These are phyloP conservation scores for Cyclotella choctawhatcheeana DNA, from an alignment of 108 stramenopile genomes.

Conservation along the genomic window DNA sequence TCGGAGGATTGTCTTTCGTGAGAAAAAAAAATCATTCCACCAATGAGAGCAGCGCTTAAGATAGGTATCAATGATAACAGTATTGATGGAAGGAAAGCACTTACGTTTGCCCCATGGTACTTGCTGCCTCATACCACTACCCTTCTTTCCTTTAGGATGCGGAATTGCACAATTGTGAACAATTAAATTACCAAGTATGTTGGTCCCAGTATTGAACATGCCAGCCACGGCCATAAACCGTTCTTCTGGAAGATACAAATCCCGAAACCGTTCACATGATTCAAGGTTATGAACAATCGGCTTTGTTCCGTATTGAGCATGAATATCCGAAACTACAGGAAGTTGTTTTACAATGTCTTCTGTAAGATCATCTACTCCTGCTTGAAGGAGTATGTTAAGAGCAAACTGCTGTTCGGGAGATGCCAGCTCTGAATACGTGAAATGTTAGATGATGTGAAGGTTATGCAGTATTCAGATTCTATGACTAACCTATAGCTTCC, in stretches of 20 bases:
- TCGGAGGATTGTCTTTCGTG: constrained; percentile 71
- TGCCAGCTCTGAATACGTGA: too few species aligned
- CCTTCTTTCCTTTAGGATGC: constrained; percentile 46
- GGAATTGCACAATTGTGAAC: constrained; percentile 71
- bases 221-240: constrained; percentile 69
- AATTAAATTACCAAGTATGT: constrained; percentile 65
- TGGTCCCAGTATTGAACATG: constrained; percentile 80
- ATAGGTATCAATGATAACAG: too few species aligned
- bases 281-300: constrained; percentile 39
- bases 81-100: too few species aligned
- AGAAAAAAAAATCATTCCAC: too few species aligned
- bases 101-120: constrained; percentile 80
- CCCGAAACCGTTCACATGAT: constrained; percentile 45
- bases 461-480: too few species aligned
- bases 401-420: constrained; percentile 6
- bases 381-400: not conserved
- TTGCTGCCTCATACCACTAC: constrained; percentile 67
- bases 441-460: too few species aligned
- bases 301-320: constrained; percentile 9
- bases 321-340: constrained; percentile 4
- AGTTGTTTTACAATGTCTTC: constrained; percentile 2
- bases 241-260: constrained; percentile 42
- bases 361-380: constrained; percentile 9
- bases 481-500: too few species aligned
- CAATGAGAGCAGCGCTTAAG: too few species aligned